Conservation (phyloP, 2,329 filamentous ascomycete genomes). For the Nectriaceae sp. region DNA sequence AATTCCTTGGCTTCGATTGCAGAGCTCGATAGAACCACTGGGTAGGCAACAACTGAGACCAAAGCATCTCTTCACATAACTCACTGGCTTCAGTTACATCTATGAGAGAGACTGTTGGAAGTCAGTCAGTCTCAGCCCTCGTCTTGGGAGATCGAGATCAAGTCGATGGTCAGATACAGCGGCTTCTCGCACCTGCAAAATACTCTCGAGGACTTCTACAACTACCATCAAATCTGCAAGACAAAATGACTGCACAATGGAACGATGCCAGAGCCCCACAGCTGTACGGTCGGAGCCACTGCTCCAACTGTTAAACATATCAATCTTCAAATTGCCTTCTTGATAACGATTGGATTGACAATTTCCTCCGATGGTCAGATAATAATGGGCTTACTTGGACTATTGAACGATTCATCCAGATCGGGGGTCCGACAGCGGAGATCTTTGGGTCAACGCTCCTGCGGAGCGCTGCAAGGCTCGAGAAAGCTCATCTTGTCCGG, state of each 20-base stretch:
- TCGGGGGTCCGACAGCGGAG: background rate
- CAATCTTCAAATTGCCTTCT: background rate
- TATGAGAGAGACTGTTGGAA: background rate
- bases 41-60: too few relatives aligned
- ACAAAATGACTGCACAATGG: background rate
- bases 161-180: background rate
- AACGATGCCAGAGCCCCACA: background rate
- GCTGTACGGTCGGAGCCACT: background rate
- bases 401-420: background rate
- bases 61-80: background rate
- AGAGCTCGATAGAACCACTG: background rate
- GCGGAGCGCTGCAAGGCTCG: background rate
- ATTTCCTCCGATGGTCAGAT: background rate
- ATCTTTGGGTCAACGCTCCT: background rate
- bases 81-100: background rate
- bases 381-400: background rate
- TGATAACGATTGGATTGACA: background rate
- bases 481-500: background rate
- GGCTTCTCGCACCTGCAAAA: background rate
- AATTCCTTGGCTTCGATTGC: background rate
- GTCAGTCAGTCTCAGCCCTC: background rate
- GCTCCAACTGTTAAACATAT: background rate
- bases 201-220: too few relatives aligned
- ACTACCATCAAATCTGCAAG: too few relatives aligned
- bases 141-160: background rate